Base-by-base conservation (phyloP, 176 grass and related monocot species). In the Juncus inflexus region DNA sequence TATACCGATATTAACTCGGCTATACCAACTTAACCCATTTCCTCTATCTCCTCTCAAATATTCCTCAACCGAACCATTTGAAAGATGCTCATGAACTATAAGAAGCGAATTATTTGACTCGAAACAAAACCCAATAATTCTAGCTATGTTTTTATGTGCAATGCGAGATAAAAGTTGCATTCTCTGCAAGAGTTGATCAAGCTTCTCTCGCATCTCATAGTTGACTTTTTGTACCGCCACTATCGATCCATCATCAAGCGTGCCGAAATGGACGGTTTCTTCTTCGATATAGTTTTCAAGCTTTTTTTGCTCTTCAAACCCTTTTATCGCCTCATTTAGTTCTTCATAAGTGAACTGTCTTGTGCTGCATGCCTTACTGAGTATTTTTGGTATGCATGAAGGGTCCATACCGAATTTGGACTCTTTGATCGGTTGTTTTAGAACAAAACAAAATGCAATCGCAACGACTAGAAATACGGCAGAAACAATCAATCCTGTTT, bases 311-410 rank as follows among this genome's bases (percentile, higher is more conserved):
- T 85, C 42, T 71, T 86, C 80, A 55, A 90, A 86, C 50, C 80
- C 74, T 50, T 73, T 82, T 8, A 75, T 90, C 2, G 94, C 94
- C 49, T 84, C 76, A 50, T 92, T 84, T 65, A 99, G 74, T 83
- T 99, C 85, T 72, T 99, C 70, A 69, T 90, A 99, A 64, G 85
- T 99, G 77, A 92, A 99, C 39, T 86, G 85, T 43, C 38, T 66
- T 49, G 85, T 77, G 64, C 74, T 67, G 47, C 83, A 99, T 12
- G 74, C 72, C 42, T 79, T 77, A 5, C 76, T 81, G 53, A 99
- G 68, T 58, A 99, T 86, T 66, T 86, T 92, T 37, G 94, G 94
- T 61, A 99, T 82, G 75, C 88, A 99, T 7, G 85, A 58, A 16
- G 78, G 88, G 52, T 92, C 85, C 7, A 86, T 62, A 42, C 89